Base-by-base conservation (phyloP, 2,329 filamentous ascomycete species). In the Zymoseptoria crescenta region DNA sequence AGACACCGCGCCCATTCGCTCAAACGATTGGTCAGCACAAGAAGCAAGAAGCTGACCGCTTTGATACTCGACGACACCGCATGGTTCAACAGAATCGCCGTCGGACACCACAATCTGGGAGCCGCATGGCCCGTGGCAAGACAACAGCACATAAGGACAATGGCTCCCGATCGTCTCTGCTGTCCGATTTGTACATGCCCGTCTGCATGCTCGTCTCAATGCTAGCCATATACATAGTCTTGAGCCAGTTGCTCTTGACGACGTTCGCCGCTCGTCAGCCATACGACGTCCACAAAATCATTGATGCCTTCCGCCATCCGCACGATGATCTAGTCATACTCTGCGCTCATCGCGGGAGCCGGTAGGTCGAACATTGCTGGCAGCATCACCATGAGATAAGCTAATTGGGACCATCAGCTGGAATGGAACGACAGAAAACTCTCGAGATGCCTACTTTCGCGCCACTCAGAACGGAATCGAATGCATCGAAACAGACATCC, bases 381-480 rank as follows among this genome's bases (percentile, higher is more conserved):
- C 35, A 41, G 10, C 35, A 24, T 48, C 19, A 50, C 20, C 35
- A 10, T 2, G 1, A 41, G 35, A 10, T 10, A 5, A 16, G 19
- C 51, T 60, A 29, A 57, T 20, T 5, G 7, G 19, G 21, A 57
- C 19, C 20, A 20, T 24, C 52, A 65, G 59, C 27, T 65, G 63
- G 63, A 65, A 65, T 41, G 62, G 61, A 30, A 65, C 63, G 2
- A 52, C 63, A n/a, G 63, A 65, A 27, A 65, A 65, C 51, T 64
- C 63, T 19, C 50, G 62, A 24, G 61, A 65, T 55, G 55, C 61
- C 21, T 64, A 64, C 58, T 65, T 64, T 48, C 59, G 63, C 16
- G 63, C 63, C 29, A 41, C 35, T 10, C 35, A 41, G 6, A 41
- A 41, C 13, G 35, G 35, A 16, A 41, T 41, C 35, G 63, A 64